A percentile compares a stretch with the other conserved stretches of the same genome.
Conservation (phyloP, 2,329 filamentous ascomycete genomes). For the Dothistroma septosporum region DNA sequence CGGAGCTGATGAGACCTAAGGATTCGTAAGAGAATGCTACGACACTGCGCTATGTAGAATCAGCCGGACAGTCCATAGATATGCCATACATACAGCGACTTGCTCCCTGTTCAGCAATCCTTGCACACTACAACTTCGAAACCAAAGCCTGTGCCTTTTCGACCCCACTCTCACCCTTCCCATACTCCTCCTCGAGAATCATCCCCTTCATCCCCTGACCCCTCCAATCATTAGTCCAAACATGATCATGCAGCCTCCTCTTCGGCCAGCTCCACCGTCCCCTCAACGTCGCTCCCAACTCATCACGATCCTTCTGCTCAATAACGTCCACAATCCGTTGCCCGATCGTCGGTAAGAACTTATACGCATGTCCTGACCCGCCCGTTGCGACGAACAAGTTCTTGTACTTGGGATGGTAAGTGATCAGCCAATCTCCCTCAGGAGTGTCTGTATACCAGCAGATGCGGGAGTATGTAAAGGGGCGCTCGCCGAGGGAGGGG, state of each 20-base stretch:
- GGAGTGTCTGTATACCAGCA: constrained; percentile 58
- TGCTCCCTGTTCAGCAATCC: neutral
- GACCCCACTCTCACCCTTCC: constrained; percentile 8
- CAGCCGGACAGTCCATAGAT: neutral
- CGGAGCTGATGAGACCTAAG: too few relatives aligned
- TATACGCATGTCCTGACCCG: constrained; percentile 60
- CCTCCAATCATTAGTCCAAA: constrained; percentile 39
- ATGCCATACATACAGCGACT: neutral
- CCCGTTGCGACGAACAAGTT: constrained; percentile 58
- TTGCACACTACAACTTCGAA: neutral
- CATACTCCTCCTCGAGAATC: constrained; percentile 36
- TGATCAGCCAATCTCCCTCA: constrained; percentile 53
- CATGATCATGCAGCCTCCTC: constrained; percentile 35
- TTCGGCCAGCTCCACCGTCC: constrained; percentile 58
- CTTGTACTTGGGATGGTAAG: constrained; percentile 48
- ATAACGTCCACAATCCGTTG: constrained; percentile 53
- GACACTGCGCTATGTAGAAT: neutral
- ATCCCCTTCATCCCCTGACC: constrained; percentile 35
- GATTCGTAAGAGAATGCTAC: neutral
- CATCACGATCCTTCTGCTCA: constrained; percentile 37
- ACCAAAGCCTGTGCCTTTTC: neutral
- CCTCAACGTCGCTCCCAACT: constrained; percentile 47
- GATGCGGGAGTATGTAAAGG: constrained; percentile 46
- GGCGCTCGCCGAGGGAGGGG: constrained; percentile 36
- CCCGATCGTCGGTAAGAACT: constrained; percentile 58